Evolutionary conservation across 257 asterid genomes (phyloP).

Genomic region (Craterostigma plantagineum): DNA sequence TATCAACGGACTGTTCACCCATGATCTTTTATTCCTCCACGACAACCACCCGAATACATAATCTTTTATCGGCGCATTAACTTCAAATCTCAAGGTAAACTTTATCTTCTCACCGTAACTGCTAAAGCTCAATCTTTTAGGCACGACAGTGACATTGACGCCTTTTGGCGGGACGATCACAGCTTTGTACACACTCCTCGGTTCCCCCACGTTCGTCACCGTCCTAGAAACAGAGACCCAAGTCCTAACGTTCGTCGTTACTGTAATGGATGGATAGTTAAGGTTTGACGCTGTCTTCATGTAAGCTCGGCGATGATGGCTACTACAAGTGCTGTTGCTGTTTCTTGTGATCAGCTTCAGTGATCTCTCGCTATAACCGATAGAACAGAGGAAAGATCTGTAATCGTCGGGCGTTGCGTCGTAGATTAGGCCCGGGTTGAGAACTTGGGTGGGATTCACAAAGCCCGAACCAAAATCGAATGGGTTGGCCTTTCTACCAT

Average conservation of each 20-base stretch:
- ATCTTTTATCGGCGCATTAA: constrained; percentile 31
- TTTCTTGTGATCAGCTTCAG: constrained; percentile 62
- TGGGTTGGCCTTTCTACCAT: constrained; percentile 55
- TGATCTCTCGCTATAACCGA: constrained; percentile 55
- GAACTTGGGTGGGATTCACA: constrained; percentile 44
- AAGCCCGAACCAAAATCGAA: constrained; percentile 83
- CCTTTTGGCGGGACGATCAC: constrained; percentile 49
- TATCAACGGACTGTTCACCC: constrained; percentile 66
- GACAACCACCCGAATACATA: constrained; percentile 74
- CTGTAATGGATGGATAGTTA: constrained; percentile 68
- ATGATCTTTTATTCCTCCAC: constrained; percentile 46
- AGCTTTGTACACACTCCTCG: constrained; percentile 37
- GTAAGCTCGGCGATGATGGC: constrained; percentile 7
- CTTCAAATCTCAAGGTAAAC: constrained; percentile 51
- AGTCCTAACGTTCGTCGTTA: constrained; percentile 37
- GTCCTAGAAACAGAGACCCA: constrained; percentile 41
- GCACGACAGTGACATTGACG: constrained; percentile 45
- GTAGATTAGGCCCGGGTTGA: constrained; percentile 67
- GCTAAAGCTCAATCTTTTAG: constrained; percentile 31
- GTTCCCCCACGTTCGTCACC: constrained; percentile 65
- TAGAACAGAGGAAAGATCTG: constrained; percentile 61
- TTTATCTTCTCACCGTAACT: constrained; percentile 46
- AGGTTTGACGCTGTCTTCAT: constrained; percentile 42
- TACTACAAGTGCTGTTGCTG: constrained; percentile 44
- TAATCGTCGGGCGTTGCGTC: constrained; percentile 56